Conservation (phyloP, 2,329 filamentous ascomycete genomes). For the Ophiocordyceps camponoti-rufipedis region DNA sequence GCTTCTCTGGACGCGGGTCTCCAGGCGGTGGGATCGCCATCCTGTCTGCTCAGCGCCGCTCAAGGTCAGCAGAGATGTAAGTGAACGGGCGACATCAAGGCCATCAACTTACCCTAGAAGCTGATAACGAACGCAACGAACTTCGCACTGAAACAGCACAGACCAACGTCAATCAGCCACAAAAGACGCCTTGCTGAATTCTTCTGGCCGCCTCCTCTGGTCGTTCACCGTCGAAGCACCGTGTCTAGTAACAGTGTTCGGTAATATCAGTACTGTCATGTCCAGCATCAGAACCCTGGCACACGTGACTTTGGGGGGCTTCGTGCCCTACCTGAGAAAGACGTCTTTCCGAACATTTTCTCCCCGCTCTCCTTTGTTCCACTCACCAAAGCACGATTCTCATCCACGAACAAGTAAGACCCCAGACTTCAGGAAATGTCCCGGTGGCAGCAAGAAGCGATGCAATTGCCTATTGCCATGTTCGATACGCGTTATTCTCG, state of each 20-base stretch:
- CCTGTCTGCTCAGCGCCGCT: neutral
- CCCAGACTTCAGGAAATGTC: neutral
- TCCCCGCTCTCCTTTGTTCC: constrained; percentile 14
- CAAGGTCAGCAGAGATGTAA: neutral
- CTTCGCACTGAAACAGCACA: no score
- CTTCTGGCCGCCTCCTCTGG: neutral
- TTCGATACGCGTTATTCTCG: neutral
- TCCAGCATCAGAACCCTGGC: no score
- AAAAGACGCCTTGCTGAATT: neutral
- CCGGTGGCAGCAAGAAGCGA: neutral
- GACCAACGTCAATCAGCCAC: no score
- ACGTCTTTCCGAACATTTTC: constrained; percentile 11
- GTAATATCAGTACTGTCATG: neutral
- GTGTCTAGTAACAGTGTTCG: neutral
- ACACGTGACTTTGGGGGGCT: constrained; percentile 18
- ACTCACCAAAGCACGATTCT: constrained; percentile 26
- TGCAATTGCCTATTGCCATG: neutral
- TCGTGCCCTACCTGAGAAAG: constrained; percentile 14
- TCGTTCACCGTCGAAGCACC: neutral
- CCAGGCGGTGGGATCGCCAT: neutral
- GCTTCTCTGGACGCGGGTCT: neutral
- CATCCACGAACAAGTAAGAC: constrained; percentile 24
- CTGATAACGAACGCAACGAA: no score
- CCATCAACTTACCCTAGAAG: no score
- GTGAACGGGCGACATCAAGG: neutral